These are phyloP conservation scores for Candida frijolesensis DNA, from an alignment of 1,139 yeast genomes.

Conservation along the genomic window DNA sequence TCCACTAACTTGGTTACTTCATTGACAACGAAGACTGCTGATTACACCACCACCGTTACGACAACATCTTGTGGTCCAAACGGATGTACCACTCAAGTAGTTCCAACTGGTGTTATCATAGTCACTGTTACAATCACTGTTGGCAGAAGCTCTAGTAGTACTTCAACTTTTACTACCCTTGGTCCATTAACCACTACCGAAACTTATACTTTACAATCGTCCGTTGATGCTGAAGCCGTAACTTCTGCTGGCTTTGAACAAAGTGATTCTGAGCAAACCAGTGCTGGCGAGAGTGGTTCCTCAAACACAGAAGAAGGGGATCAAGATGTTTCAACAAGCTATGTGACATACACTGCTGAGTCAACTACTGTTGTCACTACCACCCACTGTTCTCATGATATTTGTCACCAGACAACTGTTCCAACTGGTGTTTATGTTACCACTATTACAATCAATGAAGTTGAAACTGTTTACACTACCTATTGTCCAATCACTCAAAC, in stretches of 20 bases:
- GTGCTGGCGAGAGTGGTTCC: neutral
- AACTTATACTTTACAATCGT: neutral
- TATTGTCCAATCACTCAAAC: constrained; percentile 22
- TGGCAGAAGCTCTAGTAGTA: constrained; percentile 2
- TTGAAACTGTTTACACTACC: constrained; percentile 19
- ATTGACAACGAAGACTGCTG: constrained; percentile 3
- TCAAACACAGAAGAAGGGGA: neutral
- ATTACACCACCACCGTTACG: constrained; percentile 4
- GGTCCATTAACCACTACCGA: constrained; percentile 10
- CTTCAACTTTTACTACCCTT: constrained; percentile 9
- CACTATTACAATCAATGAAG: constrained; percentile 31
- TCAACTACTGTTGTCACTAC: constrained; percentile 36
- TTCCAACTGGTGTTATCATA: constrained; percentile 8
- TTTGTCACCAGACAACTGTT: constrained; percentile 30
- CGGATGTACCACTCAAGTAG: constrained; percentile 3
- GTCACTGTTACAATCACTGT: constrained; percentile 7
- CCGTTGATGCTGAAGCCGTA: neutral
- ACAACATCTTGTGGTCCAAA: constrained; percentile 5
- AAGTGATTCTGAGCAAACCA: neutral
- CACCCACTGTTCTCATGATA: constrained; percentile 47
- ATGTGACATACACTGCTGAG: constrained; percentile 16
- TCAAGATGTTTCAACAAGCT: constrained; percentile 2
- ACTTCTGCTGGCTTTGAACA: neutral
- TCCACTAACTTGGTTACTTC: neutral
- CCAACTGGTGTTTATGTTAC: constrained; percentile 30